phyloP scores from a whole-genome alignment of 306 rosid genomes.

The Cyclanthera cordifolia region DNA sequence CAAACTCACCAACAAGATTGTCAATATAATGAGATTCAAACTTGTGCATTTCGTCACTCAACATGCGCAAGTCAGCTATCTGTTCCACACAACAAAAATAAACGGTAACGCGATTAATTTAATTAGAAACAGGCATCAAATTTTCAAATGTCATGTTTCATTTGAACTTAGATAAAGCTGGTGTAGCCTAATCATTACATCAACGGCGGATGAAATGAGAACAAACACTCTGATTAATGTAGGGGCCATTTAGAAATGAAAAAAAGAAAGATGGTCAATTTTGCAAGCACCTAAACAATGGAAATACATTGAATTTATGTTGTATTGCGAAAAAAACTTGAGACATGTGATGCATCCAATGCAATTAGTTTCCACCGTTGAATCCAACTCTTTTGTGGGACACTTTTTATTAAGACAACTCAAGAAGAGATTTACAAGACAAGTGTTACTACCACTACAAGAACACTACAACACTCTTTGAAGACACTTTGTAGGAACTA shows the following conservation, averaged over 20 bases:
- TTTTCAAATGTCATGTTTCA: neutral
- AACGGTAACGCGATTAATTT: neutral
- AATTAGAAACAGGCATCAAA: neutral
- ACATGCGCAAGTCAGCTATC: conserved; percentile 63
- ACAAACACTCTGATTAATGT: neutral
- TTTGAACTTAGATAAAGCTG: neutral
- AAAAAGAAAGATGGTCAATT: neutral
- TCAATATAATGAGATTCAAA: conserved; percentile 70
- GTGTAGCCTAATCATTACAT: neutral
- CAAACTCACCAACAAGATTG: conserved; percentile 63
- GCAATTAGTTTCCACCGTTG: neutral
- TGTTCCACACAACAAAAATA: conserved; percentile 24
- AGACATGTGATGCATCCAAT: neutral
- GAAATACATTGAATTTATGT: neutral
- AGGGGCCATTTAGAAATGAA: neutral
- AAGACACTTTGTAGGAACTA: no score
- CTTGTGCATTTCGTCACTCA: conserved; percentile 70
- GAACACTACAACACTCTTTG: no score
- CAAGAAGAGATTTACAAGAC: no score
- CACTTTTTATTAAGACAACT: no score
- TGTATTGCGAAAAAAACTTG: neutral
- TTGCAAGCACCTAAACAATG: neutral
- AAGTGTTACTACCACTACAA: no score
- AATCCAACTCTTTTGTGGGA: no score
- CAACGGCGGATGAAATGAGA: neutral